Evolutionary conservation across 768 basidiomycete genomes (phyloP).

Genomic region (Auriscalpium orientale): DNA sequence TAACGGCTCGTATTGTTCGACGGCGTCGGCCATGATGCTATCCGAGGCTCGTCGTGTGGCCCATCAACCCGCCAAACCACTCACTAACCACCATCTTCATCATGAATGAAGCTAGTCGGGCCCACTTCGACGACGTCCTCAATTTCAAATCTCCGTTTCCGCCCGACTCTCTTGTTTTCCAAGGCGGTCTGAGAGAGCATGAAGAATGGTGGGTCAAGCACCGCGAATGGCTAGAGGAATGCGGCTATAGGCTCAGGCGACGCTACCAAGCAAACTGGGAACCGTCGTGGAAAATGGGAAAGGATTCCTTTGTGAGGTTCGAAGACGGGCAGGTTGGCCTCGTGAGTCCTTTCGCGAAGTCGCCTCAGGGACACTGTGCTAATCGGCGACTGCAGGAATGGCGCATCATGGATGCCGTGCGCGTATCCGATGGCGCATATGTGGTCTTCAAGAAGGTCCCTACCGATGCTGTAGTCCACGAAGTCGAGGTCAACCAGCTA

Average conservation of each 20-base stretch:
- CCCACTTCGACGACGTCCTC: no score
- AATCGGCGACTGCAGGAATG: not conserved
- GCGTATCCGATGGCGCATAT: slow-evolving; percentile 8
- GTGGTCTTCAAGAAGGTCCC: slow-evolving; percentile 16
- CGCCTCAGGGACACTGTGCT: not conserved
- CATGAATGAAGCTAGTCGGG: no score
- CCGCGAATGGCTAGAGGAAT: not conserved
- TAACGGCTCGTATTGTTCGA: no score
- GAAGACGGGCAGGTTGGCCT: slow-evolving; percentile 6
- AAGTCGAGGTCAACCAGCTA: slow-evolving; percentile 1
- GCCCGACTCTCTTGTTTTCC: no score
- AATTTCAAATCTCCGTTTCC: no score
- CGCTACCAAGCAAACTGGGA: slow-evolving; percentile 8
- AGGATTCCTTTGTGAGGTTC: not conserved
- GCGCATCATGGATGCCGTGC: slow-evolving; percentile 13
- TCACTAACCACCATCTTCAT: no score
- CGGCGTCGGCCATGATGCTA: no score
- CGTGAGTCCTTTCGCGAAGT: not conserved
- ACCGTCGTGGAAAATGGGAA: slow-evolving; percentile 3
- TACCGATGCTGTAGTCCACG: not conserved
- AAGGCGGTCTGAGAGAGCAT: not conserved
- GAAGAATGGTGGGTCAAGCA: slow-evolving; percentile 11
- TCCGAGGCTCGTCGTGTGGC: no score
- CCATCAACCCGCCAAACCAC: no score
- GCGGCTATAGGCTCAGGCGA: slow-evolving; percentile 9